Evolutionary conservation across 257 asterid genomes (phyloP).

Genomic region (Osmanthus fragrans): DNA sequence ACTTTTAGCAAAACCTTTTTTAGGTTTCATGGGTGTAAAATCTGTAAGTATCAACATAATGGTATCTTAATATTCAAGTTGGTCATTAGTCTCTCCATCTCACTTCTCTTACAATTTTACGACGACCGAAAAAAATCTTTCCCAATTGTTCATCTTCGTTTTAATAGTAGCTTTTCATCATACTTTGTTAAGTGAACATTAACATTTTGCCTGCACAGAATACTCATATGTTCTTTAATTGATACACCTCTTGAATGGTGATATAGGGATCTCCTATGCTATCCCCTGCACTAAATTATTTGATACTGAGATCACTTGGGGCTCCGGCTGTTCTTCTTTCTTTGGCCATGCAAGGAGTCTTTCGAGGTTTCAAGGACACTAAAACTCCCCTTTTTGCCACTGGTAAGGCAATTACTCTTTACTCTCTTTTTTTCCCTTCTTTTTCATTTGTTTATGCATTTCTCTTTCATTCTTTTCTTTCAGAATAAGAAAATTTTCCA

Average conservation of each 20-base stretch:
- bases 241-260: not conserved
- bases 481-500: not conserved
- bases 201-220: not conserved
- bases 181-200: not conserved
- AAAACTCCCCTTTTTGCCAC: slow-evolving; percentile 87
- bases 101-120: not conserved
- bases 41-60: slow-evolving; percentile 39
- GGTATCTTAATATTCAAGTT: not conserved
- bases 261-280: slow-evolving; percentile 84
- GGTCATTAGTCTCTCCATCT: not conserved
- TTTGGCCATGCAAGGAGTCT: slow-evolving; percentile 97
- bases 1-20: slow-evolving; percentile 61
- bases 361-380: slow-evolving; percentile 93
- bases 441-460: not conserved
- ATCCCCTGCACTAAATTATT: slow-evolving; percentile 65
- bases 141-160: not conserved
- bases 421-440: not conserved
- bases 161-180: not conserved
- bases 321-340: slow-evolving; percentile 97
- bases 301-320: slow-evolving; percentile 77
- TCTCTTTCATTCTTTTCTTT: not conserved
- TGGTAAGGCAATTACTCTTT: slow-evolving; percentile 40
- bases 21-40: slow-evolving; percentile 85
- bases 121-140: not conserved
- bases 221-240: not conserved